Conservation (phyloP, 352 stramenopile species). For the Elongisporangium anandrum region DNA sequence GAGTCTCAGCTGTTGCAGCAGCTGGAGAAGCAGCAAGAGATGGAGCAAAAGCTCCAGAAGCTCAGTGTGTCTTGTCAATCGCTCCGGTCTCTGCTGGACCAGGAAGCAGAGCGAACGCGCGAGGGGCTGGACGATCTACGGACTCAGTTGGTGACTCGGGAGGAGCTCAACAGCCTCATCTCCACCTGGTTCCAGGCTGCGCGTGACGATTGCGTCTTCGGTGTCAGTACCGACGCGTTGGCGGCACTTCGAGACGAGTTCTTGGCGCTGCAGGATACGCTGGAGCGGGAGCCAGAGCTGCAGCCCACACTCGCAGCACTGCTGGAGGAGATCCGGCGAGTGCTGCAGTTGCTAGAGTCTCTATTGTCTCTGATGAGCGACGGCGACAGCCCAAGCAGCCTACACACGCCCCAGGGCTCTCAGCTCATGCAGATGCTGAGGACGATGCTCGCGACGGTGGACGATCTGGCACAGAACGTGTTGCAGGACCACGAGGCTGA, state of each 20-base stretch:
- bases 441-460: conserved; percentile 27
- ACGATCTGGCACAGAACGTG: conserved; percentile 21
- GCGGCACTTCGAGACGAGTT: conserved; percentile 26
- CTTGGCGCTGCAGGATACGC: conserved; percentile 18
- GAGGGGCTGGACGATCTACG: conserved; percentile 12
- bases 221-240: conserved; percentile 27
- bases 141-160: conserved; percentile 18
- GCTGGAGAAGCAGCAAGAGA: conserved; percentile 16
- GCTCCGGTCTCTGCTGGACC: conserved; percentile 9
- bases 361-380: conserved; percentile 11
- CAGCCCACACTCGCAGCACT: conserved; percentile 22
- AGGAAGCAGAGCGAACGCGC: conserved; percentile 7
- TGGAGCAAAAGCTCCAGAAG: conserved; percentile 18
- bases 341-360: conserved; percentile 25
- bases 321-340: conserved; percentile 21
- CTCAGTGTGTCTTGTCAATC: conserved; percentile 9
- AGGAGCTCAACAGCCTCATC: conserved; percentile 20
- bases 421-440: conserved; percentile 46
- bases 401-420: conserved; percentile 8
- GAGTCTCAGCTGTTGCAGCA: conserved; percentile 1
- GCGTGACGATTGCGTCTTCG: conserved; percentile 53
- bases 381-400: conserved; percentile 4
- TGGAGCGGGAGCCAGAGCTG: conserved; percentile 15
- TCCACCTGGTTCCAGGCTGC: conserved; percentile 38
- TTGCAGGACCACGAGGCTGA: conserved; percentile 14